Percentiles rank a stretch among this genome's conserved stretches.
Evolutionary conservation across 179 eudicot genomes (phyloP).

Genomic region (Nepenthes alata): DNA sequence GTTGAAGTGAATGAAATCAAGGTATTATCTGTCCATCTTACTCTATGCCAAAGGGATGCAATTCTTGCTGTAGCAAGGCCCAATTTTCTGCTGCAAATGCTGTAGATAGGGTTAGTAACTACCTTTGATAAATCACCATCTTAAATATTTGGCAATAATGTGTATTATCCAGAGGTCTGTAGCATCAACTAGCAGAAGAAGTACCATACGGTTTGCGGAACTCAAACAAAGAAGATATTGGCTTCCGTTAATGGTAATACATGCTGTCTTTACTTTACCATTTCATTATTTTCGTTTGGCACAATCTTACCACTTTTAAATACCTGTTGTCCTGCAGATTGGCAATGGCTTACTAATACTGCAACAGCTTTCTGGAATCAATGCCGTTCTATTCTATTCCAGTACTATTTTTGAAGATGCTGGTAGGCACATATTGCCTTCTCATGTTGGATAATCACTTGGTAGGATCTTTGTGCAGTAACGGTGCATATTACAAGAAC

Average conservation of each 20-base stretch:
- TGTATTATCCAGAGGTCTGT: slow-evolving; percentile 58
- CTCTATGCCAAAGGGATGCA: background rate
- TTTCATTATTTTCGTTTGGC: slow-evolving; percentile 8
- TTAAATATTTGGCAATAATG: background rate
- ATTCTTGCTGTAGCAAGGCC: background rate
- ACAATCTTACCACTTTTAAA: background rate
- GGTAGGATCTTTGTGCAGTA: background rate
- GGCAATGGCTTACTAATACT: slow-evolving; percentile 80
- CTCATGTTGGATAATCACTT: background rate
- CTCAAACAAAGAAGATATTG: slow-evolving; percentile 87
- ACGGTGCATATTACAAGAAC: background rate
- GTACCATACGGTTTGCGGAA: slow-evolving; percentile 63
- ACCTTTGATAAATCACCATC: background rate
- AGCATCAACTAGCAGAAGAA: slow-evolving; percentile 72
- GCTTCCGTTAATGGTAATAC: slow-evolving; percentile 73
- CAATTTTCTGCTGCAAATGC: too few relatives aligned
- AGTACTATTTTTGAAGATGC: slow-evolving; percentile 71
- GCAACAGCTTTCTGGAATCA: slow-evolving; percentile 81
- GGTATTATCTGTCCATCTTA: slow-evolving; percentile 24
- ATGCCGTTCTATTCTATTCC: slow-evolving; percentile 85
- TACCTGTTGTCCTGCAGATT: slow-evolving; percentile 37
- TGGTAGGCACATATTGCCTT: slow-evolving; percentile 31
- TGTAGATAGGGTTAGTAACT: too few relatives aligned
- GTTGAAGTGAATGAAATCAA: slow-evolving; percentile 85
- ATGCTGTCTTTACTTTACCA: slow-evolving; percentile 1